Percentiles rank a stretch among this genome's conserved stretches.
phyloP scores from a whole-genome alignment of 352 stramenopile genomes.

The Plasmopara halstedii region DNA sequence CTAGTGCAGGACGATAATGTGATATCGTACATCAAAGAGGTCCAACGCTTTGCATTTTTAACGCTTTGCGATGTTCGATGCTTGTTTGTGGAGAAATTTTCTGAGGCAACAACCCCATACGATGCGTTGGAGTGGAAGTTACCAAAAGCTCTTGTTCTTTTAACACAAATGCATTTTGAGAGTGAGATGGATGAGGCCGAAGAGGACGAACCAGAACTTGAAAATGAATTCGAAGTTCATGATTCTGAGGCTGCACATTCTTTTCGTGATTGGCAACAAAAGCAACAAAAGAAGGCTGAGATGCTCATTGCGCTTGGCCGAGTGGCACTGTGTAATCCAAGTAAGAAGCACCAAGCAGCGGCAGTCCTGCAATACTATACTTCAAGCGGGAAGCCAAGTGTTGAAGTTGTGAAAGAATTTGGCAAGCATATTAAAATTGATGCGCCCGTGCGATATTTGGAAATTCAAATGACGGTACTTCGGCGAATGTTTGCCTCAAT shows the following conservation, averaged over 20 bases:
- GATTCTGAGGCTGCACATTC: constrained; percentile 7
- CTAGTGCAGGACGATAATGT: constrained; percentile 45
- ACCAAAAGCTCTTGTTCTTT: constrained; percentile 52
- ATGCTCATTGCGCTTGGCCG: constrained; percentile 62
- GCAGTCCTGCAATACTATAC: constrained; percentile 64
- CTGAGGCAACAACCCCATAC: constrained; percentile 43
- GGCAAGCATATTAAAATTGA: constrained; percentile 71
- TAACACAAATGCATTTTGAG: constrained; percentile 83
- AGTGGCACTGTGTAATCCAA: constrained; percentile 75
- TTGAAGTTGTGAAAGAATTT: constrained; percentile 76
- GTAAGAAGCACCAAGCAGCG: constrained; percentile 71
- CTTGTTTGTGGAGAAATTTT: constrained; percentile 81
- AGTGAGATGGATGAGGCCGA: constrained; percentile 58
- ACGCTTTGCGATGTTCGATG: constrained; percentile 73
- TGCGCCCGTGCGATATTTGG: constrained; percentile 68
- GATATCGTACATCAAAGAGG: constrained; percentile 46
- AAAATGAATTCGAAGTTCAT: constrained; percentile 16
- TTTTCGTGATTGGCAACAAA: constrained; percentile 18
- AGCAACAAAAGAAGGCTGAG: constrained; percentile 46
- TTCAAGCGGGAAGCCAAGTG: constrained; percentile 32
- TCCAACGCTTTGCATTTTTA: constrained; percentile 62
- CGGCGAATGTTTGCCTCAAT: constrained; percentile 61
- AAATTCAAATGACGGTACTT: constrained; percentile 84
- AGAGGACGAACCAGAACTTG: constrained; percentile 32
- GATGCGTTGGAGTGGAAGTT: constrained; percentile 59